A percentile compares a stretch with the other conserved stretches of the same genome.
phyloP scores from a whole-genome alignment of 2,329 filamentous ascomycete genomes.

The Xylariales sp. region DNA sequence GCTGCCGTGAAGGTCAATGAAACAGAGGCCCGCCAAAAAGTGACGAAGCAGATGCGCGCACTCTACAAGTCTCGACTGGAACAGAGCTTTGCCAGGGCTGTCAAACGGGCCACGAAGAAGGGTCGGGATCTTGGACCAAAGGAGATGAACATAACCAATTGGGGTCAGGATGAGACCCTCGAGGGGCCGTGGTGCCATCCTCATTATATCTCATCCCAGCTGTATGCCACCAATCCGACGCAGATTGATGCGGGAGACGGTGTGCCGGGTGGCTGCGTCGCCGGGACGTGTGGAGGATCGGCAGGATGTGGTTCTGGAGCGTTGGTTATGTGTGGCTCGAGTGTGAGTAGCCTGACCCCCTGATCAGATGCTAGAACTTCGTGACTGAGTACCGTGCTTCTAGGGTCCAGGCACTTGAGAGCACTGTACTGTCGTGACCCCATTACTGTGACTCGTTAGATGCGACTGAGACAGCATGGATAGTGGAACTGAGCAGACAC shows the following conservation, averaged over 20 bases:
- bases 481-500: no score
- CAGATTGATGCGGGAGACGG: slow-evolving; percentile 2
- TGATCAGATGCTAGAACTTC: not conserved
- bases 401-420: not conserved
- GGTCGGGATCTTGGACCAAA: slow-evolving; percentile 3
- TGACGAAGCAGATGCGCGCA: slow-evolving; percentile 1
- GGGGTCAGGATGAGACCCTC: slow-evolving; percentile 1
- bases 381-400: not conserved
- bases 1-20: slow-evolving; percentile 5
- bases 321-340: not conserved
- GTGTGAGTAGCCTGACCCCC: not conserved
- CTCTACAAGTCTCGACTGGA: slow-evolving; percentile 5
- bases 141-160: not conserved
- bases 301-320: not conserved
- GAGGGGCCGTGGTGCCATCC: slow-evolving; percentile 2
- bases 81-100: slow-evolving; percentile 5
- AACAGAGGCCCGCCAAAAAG: slow-evolving; percentile 2
- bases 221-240: slow-evolving; percentile 2
- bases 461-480: no score
- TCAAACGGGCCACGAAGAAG: slow-evolving; percentile 3
- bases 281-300: not conserved
- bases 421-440: no score
- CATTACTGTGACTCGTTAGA: no score
- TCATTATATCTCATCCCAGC: not conserved
- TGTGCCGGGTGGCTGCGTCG: not conserved